phyloP scores from a whole-genome alignment of 345 rosid genomes.

The Geranium brycei region DNA sequence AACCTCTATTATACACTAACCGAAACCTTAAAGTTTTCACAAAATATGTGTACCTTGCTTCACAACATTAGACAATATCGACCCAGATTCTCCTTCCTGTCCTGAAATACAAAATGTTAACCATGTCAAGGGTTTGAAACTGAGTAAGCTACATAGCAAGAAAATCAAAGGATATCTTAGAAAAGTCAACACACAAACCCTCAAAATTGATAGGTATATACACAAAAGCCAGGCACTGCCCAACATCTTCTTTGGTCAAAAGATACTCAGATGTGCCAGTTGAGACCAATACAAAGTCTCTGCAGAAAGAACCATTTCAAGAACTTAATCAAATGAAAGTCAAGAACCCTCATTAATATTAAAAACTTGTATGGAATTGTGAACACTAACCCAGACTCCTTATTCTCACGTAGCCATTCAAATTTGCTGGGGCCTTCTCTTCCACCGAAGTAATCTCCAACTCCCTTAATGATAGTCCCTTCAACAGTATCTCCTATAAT shows the following conservation, averaged over 20 bases:
- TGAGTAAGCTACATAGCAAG: no score
- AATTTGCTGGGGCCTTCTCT: slow-evolving; percentile 97
- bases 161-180: no score
- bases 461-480: slow-evolving; percentile 63
- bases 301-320: slow-evolving; percentile 15
- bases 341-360: not conserved
- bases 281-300: slow-evolving; percentile 46
- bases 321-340: slow-evolving; percentile 1
- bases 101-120: slow-evolving; percentile 39
- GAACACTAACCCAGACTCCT: slow-evolving; percentile 58
- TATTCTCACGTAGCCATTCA: slow-evolving; percentile 73
- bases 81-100: slow-evolving; percentile 67
- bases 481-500: slow-evolving; percentile 77
- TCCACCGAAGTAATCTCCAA: slow-evolving; percentile 91
- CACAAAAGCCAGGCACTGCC: slow-evolving; percentile 51
- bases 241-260: slow-evolving; percentile 80
- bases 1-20: no score
- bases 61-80: slow-evolving; percentile 44
- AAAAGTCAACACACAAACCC: slow-evolving; percentile 30
- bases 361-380: not conserved
- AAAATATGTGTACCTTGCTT: slow-evolving; percentile 56
- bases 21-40: no score
- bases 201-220: slow-evolving; percentile 87
- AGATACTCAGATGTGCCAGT: slow-evolving; percentile 75
- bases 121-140: not conserved